Evolutionary conservation across 2,329 filamentous ascomycete genomes (phyloP), one percentile per base, ranked within the genome.

Genomic region (Trichoderma pleuroti): DNA sequence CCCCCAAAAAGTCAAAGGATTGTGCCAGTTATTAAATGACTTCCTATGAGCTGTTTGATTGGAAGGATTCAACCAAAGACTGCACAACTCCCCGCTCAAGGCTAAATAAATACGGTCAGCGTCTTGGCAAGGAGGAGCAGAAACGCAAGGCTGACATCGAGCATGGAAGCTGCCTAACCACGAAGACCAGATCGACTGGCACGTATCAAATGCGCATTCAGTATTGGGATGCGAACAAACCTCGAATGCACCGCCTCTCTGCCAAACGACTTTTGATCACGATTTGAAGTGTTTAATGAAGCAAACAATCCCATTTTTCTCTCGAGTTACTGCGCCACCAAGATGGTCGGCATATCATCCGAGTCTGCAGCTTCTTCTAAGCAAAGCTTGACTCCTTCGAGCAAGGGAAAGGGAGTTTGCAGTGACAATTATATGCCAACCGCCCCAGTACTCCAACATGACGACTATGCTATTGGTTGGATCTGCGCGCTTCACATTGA

Each of bases 391-490:
- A 57, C 10, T 30, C n/a, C 54, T 12, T 11, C n/a, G 10, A 57
- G 28, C 28, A 57, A 49, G n/a, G 10, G 21, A 42, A 42, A 5
- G 39, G 39, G 39, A 10, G 8, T n/a, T 42, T 42, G 18, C 3
- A n/a, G 18, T 12, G 39, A 42, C 9, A 18, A 36, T 36, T 11
- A 34, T 11, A 34, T 34, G 32, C n/a, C 46, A 24, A 24, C n/a
- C 11, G 11, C 46, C 49, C 26, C 16, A 21, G 9, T 5, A 12
- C 16, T 36, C n/a, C 63, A 56, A 46, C 26, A 59, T 30, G 32
- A 54, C n/a, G 59, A 72, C 60, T 81, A 80, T 60, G 76, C 74
- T 4, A 73, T 80, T 11, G 78, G 75, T 56, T 81, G 78, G 79
- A 71, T 81, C 9, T 77, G 78, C 69, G 78, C 78, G 1, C 73